phyloP scores from a whole-genome alignment of 805 yeast genomes.

The Candida krabiensis region DNA sequence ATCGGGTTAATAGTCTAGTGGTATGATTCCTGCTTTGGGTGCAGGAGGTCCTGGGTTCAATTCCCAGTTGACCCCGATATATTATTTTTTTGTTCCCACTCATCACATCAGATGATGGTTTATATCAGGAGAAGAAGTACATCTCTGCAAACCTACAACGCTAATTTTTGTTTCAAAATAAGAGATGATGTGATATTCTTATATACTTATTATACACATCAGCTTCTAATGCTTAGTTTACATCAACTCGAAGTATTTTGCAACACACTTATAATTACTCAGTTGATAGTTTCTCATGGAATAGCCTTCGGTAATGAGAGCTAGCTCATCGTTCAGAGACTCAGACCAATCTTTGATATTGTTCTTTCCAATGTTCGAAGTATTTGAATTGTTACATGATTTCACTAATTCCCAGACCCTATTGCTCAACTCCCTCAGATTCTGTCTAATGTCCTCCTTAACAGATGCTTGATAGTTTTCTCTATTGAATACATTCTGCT shows the following conservation, averaged over 20 bases:
- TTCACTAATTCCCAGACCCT: constrained; percentile 27
- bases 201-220: background rate
- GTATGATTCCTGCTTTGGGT: constrained; percentile 59
- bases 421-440: constrained; percentile 16
- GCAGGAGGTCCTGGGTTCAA: constrained; percentile 59
- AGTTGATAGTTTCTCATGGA: constrained; percentile 29
- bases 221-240: constrained; percentile 2
- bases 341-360: constrained; percentile 26
- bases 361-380: constrained; percentile 17
- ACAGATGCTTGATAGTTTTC: constrained; percentile 8
- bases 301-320: constrained; percentile 28
- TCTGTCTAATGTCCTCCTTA: constrained; percentile 22
- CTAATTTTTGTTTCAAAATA: no score
- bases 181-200: no score
- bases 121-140: no score
- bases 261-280: constrained; percentile 21
- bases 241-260: constrained; percentile 16
- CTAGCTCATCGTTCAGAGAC: constrained; percentile 14
- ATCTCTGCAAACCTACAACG: no score
- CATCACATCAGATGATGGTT: no score
- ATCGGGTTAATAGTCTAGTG: constrained; percentile 46
- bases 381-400: constrained; percentile 23
- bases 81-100: constrained; percentile 10
- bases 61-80: constrained; percentile 42
- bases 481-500: constrained; percentile 15